Evolutionary conservation across 208 protist species (phyloP).

Genomic region (Acanthamoeba royreba): DNA sequence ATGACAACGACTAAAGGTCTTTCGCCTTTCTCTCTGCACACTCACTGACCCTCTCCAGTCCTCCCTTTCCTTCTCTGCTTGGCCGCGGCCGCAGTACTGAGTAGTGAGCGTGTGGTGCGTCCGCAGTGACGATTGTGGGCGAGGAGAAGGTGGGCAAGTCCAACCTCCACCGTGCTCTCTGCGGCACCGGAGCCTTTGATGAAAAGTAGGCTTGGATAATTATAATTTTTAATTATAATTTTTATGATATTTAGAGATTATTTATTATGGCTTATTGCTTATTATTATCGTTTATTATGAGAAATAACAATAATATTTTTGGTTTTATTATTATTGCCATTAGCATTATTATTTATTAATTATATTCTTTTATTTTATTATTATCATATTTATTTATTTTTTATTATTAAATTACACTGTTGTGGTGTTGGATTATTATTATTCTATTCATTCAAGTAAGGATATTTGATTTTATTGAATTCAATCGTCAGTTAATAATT

Average conservation of each 20-base stretch:
- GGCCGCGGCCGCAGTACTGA: neutral
- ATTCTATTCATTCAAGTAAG: neutral
- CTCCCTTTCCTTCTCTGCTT: neutral
- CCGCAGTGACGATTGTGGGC: neutral
- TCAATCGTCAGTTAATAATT: no score
- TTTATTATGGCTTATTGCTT: no score
- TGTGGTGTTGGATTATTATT: neutral
- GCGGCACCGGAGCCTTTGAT: neutral
- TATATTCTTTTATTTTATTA: no score
- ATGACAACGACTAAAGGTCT: no score
- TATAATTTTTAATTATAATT: no score
- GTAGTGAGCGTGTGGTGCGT: neutral
- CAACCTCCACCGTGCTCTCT: neutral
- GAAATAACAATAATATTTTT: no score
- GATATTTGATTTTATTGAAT: no score
- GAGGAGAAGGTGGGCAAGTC: neutral
- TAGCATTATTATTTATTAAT: no score
- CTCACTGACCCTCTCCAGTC: no score
- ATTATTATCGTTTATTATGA: no score
- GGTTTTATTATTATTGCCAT: no score
- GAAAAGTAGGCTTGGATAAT: neutral
- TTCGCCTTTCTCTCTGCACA: no score
- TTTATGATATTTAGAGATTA: neutral
- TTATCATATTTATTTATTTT: neutral
- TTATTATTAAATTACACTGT: neutral